A percentile compares a stretch with the other conserved stretches of the same genome.
Conservation (phyloP, 2,329 filamentous ascomycete species). For the Botrytis porri region DNA sequence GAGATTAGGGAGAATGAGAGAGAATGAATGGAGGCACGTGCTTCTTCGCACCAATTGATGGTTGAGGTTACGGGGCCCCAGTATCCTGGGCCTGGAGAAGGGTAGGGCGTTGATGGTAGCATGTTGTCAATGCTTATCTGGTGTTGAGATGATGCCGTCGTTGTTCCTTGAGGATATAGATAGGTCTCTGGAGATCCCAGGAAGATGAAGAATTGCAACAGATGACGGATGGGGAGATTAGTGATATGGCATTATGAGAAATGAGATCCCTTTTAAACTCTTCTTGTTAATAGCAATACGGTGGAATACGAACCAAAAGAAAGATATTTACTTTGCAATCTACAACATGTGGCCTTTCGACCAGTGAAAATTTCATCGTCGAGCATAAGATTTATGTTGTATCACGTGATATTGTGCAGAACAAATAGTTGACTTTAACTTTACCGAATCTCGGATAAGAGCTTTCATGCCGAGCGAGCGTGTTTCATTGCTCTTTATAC, state of each 20-base stretch:
- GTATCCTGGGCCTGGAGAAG: neutral
- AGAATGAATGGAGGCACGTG: neutral
- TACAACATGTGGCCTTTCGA: neutral
- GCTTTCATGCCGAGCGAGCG: too few species aligned
- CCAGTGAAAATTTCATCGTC: neutral
- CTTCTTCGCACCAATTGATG: conserved; percentile 13
- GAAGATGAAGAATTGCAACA: neutral
- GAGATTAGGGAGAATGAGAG: too few species aligned
- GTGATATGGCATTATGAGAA: neutral
- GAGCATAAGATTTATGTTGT: neutral
- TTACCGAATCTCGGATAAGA: neutral
- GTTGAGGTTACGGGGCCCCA: conserved; percentile 5
- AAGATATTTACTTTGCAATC: neutral
- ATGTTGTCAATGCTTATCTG: neutral
- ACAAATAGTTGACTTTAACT: neutral
- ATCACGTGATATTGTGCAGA: neutral
- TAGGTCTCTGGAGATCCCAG: neutral
- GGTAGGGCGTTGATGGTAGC: conserved; percentile 1
- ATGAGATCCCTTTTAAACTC: neutral
- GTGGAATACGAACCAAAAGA: neutral
- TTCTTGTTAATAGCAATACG: too few species aligned
- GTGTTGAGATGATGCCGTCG: neutral
- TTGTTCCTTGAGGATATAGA: neutral
- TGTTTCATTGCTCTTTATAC: neutral
- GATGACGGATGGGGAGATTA: neutral